These are phyloP conservation scores for Wickerhamomyces alni DNA, from an alignment of 805 yeast genomes.

Conservation along the genomic window DNA sequence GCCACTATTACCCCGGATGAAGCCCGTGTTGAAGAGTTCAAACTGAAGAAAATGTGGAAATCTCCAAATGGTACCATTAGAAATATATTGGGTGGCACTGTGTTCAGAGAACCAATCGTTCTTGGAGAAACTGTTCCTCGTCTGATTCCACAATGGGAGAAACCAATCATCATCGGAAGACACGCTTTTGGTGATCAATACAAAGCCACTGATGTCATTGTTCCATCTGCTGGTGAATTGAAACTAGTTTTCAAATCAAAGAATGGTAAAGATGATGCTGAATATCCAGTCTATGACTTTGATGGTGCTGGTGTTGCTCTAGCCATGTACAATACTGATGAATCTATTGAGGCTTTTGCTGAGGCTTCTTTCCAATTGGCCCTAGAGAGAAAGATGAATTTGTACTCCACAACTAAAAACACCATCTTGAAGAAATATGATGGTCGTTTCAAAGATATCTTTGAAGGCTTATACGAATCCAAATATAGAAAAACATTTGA, in stretches of 20 bases:
- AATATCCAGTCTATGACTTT: slow-evolving; percentile 62
- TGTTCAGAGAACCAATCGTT: slow-evolving; percentile 93
- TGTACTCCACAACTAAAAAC: slow-evolving; percentile 88
- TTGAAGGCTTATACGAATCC: slow-evolving; percentile 70
- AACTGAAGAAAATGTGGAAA: slow-evolving; percentile 92
- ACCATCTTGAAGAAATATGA: slow-evolving; percentile 92
- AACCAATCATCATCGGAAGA: slow-evolving; percentile 95
- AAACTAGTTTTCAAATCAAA: slow-evolving; percentile 71
- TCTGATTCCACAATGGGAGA: slow-evolving; percentile 85
- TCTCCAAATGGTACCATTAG: slow-evolving; percentile 97
- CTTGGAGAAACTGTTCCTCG: slow-evolving; percentile 53
- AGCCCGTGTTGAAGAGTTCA: slow-evolving; percentile 87
- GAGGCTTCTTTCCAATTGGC: slow-evolving; percentile 88
- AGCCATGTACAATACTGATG: slow-evolving; percentile 95
- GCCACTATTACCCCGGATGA: slow-evolving; percentile 99
- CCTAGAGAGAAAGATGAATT: slow-evolving; percentile 64
- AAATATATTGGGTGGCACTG: slow-evolving; percentile 93
- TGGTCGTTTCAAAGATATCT: slow-evolving; percentile 92
- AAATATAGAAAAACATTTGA: slow-evolving; percentile 71
- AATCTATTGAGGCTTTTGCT: slow-evolving; percentile 88
- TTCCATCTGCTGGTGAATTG: slow-evolving; percentile 76
- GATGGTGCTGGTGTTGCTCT: slow-evolving; percentile 69
- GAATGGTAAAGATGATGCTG: slow-evolving; percentile 49
- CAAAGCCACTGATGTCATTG: slow-evolving; percentile 81
- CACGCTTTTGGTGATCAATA: slow-evolving; percentile 98